Evolutionary conservation across 2,329 filamentous ascomycete genomes (phyloP).

Genomic region (Cordyceps farinosa): DNA sequence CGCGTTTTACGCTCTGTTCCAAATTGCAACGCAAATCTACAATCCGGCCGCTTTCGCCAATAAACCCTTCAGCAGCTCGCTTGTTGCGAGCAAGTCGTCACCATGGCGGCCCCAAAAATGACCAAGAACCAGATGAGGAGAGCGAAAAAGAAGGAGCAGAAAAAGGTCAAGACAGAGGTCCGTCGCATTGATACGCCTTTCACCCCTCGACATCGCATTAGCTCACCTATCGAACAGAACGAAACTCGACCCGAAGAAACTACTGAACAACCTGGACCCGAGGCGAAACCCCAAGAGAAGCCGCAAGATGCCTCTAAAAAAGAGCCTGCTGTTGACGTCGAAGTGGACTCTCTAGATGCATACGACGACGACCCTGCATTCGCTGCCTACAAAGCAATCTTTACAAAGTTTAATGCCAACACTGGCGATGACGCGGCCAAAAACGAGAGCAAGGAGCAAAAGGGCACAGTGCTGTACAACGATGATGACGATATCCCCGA

Average conservation of each 20-base stretch:
- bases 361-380: slow-evolving; percentile 70
- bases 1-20: slow-evolving; percentile 35
- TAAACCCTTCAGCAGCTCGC: slow-evolving; percentile 8
- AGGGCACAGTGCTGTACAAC: slow-evolving; percentile 64
- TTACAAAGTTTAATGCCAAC: slow-evolving; percentile 69
- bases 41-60: slow-evolving; percentile 28
- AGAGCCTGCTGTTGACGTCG: slow-evolving; percentile 31
- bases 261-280: slow-evolving; percentile 9
- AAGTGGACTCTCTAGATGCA: slow-evolving; percentile 9
- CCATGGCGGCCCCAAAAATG: slow-evolving; percentile 67
- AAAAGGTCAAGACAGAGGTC: slow-evolving; percentile 61
- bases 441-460: slow-evolving; percentile 59
- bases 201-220: neutral
- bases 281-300: slow-evolving; percentile 33
- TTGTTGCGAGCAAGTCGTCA: slow-evolving; percentile 25
- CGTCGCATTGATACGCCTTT: slow-evolving; percentile 7
- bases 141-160: slow-evolving; percentile 91
- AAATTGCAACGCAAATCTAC: slow-evolving; percentile 33
- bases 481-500: slow-evolving; percentile 83
- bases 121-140: slow-evolving; percentile 93
- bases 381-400: slow-evolving; percentile 77
- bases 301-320: slow-evolving; percentile 44
- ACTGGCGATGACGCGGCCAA: slow-evolving; percentile 31
- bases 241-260: neutral
- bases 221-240: neutral